Conservation (phyloP, 352 stramenopile genomes). For the Phytopythium chamaehyphon region DNA sequence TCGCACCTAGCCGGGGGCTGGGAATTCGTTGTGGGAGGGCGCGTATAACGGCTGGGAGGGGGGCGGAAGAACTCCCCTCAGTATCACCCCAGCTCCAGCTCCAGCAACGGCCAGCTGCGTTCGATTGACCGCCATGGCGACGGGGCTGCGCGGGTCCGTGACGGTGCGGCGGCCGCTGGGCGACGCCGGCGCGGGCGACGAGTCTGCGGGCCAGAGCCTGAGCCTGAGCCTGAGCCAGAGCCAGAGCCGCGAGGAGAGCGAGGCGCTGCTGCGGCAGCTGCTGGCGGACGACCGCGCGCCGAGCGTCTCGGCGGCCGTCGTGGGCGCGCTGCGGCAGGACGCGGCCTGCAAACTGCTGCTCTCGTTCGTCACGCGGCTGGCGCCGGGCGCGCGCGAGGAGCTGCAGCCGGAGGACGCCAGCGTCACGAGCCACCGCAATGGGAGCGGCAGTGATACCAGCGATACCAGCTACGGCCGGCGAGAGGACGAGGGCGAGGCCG, state of each 20-base stretch:
- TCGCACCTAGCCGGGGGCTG: no score
- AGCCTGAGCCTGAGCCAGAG: no score
- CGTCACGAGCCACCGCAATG: constrained; percentile 13
- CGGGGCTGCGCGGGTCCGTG: constrained; percentile 13
- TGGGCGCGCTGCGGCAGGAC: constrained; percentile 63
- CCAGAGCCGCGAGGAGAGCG: constrained; percentile 15
- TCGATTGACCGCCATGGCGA: no score
- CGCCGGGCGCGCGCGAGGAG: constrained; percentile 18
- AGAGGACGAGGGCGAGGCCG: constrained; percentile 23
- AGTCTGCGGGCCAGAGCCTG: constrained; percentile 9
- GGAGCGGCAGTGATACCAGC: no score
- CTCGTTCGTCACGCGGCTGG: constrained; percentile 59
- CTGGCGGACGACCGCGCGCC: constrained; percentile 43
- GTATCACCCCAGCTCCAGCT: no score
- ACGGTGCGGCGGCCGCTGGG: constrained; percentile 14
- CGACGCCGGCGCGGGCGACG: background rate
- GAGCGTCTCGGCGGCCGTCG: constrained; percentile 44
- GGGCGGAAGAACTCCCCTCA: no score
- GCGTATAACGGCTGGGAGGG: no score
- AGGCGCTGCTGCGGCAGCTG: constrained; percentile 39
- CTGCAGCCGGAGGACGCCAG: constrained; percentile 40
- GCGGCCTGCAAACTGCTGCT: constrained; percentile 51
- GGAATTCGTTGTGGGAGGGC: no score
- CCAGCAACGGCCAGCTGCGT: no score
- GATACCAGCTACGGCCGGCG: no score